Evolutionary conservation across 306 rosid species (phyloP), one percentile per base, ranked within the genome.

Genomic region (Gastrolobium villosum): DNA sequence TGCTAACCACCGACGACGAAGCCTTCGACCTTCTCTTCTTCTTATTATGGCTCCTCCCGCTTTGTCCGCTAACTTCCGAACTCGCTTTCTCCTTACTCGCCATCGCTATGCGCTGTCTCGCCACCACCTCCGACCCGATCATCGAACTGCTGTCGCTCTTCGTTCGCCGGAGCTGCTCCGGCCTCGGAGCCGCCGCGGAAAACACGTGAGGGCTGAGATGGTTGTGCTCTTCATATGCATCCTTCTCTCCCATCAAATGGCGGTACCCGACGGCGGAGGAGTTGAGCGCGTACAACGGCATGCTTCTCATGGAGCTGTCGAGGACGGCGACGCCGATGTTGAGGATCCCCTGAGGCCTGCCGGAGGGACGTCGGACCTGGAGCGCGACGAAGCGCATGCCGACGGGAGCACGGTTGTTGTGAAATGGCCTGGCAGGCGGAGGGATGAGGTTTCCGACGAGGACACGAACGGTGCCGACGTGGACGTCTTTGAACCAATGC

Each of bases 401-500:
- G 0, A 81, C 11, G 0, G 88, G 87, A 0, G 94, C 83, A 3
- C 72, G 84, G 54, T 75, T 68, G 36, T 81, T 82, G 6, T 81
- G 76, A 11, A 34, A 68, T 0, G 87, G 79, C 10, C 75, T 50
- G 0, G 85, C 3, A 0, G 87, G 86, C 0, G 90, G 76, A 0
- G 96, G 89, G 40, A 88, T 79, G 2, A 92, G 91, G 60, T 94
- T 92, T 0, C 88, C 93, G 0, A 92, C 90, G 8, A 92, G 92
- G 68, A 92, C 90, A 2, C 97, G 90, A 0, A 92, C 88, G 3
- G 98, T 90, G 7, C 98, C 97, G 0, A 94, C 92, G 31, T 90
- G 98, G 36, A 94, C 79, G 41, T 94, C 98, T 15, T 77, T 86
- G 72, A 90, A 94, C 98, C 98, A 94, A 36, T 94, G 98, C 1